Base-by-base conservation (phyloP, 768 basidiomycete genomes). In the Roridomyces roridus region DNA sequence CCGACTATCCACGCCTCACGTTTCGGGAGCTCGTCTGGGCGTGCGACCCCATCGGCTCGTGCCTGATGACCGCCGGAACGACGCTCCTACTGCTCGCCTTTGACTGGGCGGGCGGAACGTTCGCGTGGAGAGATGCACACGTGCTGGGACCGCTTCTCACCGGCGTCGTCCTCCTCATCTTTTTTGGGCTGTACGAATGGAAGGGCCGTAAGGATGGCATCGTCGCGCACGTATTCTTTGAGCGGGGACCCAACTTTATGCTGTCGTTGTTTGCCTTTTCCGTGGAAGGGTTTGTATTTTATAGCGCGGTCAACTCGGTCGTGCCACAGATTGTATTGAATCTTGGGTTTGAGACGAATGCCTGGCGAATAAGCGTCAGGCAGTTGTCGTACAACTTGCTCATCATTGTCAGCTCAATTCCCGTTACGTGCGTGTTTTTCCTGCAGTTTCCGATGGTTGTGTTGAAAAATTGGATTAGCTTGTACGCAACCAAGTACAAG, bases 51-150 rank as follows among this genome's bases (percentile, higher is more conserved):
- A 58, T 62, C 9, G 60, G 60, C 12, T 57, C 60, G 1, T 12
- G 46, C 5, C 20, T 64, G 4, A 60, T 57, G 59, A 57, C 59
- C 23, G 42, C 54, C 7, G 59, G 63, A 2, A 50, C 55, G 18
- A 64, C 59, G 4, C 58, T 64, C 7, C 58, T 64, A 7, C 55
- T 64, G 11, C 59, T 64, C 15, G 63, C 51, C 1, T 60, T 64
- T 18, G 52, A 64, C 45, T 64, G 63, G 63, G 63, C 63, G 6
- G 63, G 63, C 6, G 63, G 63, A 4, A 47, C 59, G 5, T 64
- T 50, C 26, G 26, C 40, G 8, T 64, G 63, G 63, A 46, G 40
- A 39, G 55, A 57, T 35, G 24, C 59, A 10, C 63, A 64, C 18
- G 55, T 64, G 20, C n/a, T 60, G 6, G 63, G 42, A 9, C 60